These are phyloP conservation scores for Candida golubevii DNA, from an alignment of 805 yeast genomes.

Conservation along the genomic window DNA sequence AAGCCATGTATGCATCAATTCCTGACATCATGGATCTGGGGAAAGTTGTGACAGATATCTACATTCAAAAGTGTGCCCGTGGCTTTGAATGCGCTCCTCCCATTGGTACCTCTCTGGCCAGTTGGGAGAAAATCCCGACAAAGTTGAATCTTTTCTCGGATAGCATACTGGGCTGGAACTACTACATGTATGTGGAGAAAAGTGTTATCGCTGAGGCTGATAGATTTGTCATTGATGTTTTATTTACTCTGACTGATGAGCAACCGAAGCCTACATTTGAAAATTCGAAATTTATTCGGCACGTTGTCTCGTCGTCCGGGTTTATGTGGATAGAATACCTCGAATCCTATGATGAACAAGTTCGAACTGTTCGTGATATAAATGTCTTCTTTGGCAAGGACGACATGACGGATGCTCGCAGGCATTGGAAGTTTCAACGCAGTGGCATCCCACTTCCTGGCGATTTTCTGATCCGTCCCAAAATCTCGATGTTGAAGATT, in stretches of 20 bases:
- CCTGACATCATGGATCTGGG: slow-evolving; percentile 10
- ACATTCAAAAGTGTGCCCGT: slow-evolving; percentile 12
- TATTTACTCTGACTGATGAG: slow-evolving; percentile 6
- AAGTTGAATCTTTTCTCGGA: slow-evolving; percentile 14
- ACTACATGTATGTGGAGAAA: slow-evolving; percentile 16
- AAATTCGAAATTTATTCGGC: slow-evolving; percentile 9
- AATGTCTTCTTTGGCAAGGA: slow-evolving; percentile 28
- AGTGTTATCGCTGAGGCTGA: slow-evolving; percentile 6
- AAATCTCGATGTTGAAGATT: slow-evolving; percentile 21
- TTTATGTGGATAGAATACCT: slow-evolving; percentile 14
- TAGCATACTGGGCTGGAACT: slow-evolving; percentile 10
- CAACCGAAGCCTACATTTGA: slow-evolving; percentile 4
- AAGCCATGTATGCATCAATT: slow-evolving; percentile 7
- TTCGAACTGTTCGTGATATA: slow-evolving; percentile 22
- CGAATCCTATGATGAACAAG: slow-evolving; percentile 8
- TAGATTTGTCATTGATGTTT: slow-evolving; percentile 11
- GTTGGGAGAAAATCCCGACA: slow-evolving; percentile 12
- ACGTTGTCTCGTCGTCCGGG: slow-evolving; percentile 5
- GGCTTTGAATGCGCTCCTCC: slow-evolving; percentile 15
- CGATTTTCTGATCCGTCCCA: slow-evolving; percentile 12
- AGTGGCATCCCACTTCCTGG: slow-evolving; percentile 17
- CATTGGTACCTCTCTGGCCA: background rate
- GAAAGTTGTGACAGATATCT: slow-evolving; percentile 13
- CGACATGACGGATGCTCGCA: slow-evolving; percentile 28
- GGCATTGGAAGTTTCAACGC: slow-evolving; percentile 21